Conservation (phyloP, 768 basidiomycete genomes). For the Leccinum aurantiacum region DNA sequence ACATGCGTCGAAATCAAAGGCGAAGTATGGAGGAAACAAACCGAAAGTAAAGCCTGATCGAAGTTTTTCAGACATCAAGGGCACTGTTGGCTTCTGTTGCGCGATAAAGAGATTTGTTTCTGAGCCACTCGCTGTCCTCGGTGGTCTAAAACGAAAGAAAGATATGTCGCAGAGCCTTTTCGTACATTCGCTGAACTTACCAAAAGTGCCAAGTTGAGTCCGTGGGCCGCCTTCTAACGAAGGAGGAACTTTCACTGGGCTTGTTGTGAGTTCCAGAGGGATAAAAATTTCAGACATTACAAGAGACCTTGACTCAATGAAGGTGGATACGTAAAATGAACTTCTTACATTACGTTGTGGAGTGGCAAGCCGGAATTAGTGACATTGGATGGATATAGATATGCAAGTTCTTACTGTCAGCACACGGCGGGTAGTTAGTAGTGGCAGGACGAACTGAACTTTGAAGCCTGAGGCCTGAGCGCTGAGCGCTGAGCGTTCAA, state of each 20-base stretch:
- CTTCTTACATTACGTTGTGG: background rate
- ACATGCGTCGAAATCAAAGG: background rate
- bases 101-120: background rate
- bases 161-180: background rate
- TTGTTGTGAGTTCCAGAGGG: background rate
- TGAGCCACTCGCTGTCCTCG: background rate
- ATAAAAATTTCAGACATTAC: background rate
- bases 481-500: background rate
- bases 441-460: too few species aligned
- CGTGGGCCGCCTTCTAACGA: background rate
- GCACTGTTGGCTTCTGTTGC: background rate
- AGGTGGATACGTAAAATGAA: background rate
- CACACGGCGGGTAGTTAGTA: background rate
- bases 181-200: background rate
- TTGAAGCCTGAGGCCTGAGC: background rate
- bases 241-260: background rate
- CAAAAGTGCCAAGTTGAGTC: background rate
- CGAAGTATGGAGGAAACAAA: background rate
- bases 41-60: background rate
- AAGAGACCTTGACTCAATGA: background rate
- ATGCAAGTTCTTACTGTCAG: background rate
- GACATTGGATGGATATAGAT: background rate
- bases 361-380: background rate
- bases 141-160: background rate
- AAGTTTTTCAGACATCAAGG: background rate